Base-by-base conservation (phyloP, 805 yeast species). In the Lachancea cidri region DNA sequence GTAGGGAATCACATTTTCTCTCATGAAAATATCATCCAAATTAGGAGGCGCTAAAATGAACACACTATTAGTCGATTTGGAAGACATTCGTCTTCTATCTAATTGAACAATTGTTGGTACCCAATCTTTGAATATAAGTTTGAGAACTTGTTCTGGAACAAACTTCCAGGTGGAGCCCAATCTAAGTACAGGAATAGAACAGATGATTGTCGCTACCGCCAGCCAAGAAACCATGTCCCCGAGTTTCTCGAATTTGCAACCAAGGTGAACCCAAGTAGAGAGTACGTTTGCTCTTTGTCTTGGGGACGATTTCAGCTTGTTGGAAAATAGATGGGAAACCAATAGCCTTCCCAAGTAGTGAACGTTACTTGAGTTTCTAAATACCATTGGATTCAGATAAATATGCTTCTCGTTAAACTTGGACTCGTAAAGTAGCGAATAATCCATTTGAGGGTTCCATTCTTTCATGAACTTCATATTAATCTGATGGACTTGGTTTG, bases 151-250 rank as follows among this genome's bases (percentile, higher is more conserved):
- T 16, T 74, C 72, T 11, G 83, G 74, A 3, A 88, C 85, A 36
- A 70, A 67, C 5, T 80, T 67, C 98, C 98, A 91, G 1, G 89
- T 73, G 40, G 75, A 73, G 19, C 74, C 66, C 35, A 91, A 67
- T 49, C 98, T 73, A 43, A 91, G 66, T 2, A 91, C 71, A 0
- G 96, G 95, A 41, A 83, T 77, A 0, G 95, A 84, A 53, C 95
- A 82, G 2, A 89, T 72, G 1, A 83, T 72, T 0, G 93, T 80
- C 1, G 96, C 86, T 50, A 91, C 79, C 0, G 96, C 95, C 17
- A 87, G 67, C 97, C 97, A 91, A 22, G 93, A 81, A 0, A 88
- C 89, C 89, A 87, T 86, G 58, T 91, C 95, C 37, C 98, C 98
- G 22, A 76, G 67, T 45, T 76, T 76, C 54, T 86, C 93, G 46